These are phyloP conservation scores for Patellifolia procumbens DNA, from an alignment of 179 eudicot genomes.

Conservation along the genomic window DNA sequence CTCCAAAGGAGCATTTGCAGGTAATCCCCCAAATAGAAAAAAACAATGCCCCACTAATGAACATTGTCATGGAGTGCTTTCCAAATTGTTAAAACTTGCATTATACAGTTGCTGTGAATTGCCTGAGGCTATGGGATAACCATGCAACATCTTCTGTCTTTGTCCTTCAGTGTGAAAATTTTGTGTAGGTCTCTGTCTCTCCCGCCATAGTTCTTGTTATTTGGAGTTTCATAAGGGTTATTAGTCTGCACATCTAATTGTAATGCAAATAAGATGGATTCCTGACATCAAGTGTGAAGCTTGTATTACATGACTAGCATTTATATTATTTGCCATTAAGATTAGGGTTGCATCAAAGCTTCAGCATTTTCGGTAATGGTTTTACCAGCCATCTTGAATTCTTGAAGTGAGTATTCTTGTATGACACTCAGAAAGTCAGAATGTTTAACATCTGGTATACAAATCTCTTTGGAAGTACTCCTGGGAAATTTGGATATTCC, in stretches of 20 bases:
- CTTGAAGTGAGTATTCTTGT: background rate
- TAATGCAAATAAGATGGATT: background rate
- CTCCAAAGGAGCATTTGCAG: conserved; percentile 96
- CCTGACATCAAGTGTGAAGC: background rate
- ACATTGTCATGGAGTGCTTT: background rate
- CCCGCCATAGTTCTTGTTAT: background rate
- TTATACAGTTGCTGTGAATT: background rate
- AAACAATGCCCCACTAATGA: background rate
- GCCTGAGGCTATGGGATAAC: background rate
- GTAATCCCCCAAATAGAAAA: conserved; percentile 30
- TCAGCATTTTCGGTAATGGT: background rate
- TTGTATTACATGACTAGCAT: background rate
- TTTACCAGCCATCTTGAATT: background rate
- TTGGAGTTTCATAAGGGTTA: background rate
- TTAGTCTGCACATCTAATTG: background rate
- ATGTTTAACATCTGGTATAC: background rate
- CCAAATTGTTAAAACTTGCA: background rate
- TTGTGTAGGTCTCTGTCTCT: background rate
- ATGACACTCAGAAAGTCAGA: background rate
- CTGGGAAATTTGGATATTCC: background rate
- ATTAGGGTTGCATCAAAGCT: background rate
- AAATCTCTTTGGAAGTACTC: background rate
- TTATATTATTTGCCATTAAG: background rate
- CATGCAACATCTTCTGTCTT: background rate
- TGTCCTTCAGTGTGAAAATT: background rate